Conservation (phyloP, 2,329 filamentous ascomycete species). For the Chalaropsis ovoidea region DNA sequence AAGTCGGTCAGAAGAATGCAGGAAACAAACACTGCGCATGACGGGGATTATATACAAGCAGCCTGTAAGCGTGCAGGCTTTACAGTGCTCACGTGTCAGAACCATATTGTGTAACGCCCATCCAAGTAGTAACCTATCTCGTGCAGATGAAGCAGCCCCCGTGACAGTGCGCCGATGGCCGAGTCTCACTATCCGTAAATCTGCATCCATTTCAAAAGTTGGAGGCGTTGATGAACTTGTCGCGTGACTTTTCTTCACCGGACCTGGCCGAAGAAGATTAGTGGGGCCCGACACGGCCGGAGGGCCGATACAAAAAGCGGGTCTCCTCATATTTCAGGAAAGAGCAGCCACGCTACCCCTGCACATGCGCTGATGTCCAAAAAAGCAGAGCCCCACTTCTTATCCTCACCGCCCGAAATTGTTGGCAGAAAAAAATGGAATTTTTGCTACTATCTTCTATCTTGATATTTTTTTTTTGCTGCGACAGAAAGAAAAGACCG, state of each 20-base stretch:
- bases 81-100: too few species aligned
- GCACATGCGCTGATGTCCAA: background rate
- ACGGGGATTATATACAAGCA: too few species aligned
- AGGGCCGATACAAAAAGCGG: background rate
- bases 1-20: too few species aligned
- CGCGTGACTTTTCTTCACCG: background rate
- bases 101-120: too few species aligned
- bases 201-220: background rate
- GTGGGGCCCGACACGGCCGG: background rate
- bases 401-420: constrained; percentile 34
- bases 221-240: background rate
- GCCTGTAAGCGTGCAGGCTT: too few species aligned
- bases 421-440: constrained; percentile 28
- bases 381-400: constrained; percentile 1
- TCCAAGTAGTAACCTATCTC: too few species aligned
- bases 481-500: background rate
- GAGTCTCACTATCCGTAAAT: too few species aligned
- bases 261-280: background rate
- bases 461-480: constrained; percentile 18
- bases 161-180: too few species aligned
- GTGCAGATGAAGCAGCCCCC: too few species aligned
- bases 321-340: background rate
- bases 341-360: background rate
- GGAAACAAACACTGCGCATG: too few species aligned
- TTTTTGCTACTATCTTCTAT: constrained; percentile 25